Percentiles rank a stretch among this genome's conserved stretches.
These are phyloP conservation scores for Hypsizygus marmoreus DNA, from an alignment of 768 basidiomycete species.

Conservation along the genomic window DNA sequence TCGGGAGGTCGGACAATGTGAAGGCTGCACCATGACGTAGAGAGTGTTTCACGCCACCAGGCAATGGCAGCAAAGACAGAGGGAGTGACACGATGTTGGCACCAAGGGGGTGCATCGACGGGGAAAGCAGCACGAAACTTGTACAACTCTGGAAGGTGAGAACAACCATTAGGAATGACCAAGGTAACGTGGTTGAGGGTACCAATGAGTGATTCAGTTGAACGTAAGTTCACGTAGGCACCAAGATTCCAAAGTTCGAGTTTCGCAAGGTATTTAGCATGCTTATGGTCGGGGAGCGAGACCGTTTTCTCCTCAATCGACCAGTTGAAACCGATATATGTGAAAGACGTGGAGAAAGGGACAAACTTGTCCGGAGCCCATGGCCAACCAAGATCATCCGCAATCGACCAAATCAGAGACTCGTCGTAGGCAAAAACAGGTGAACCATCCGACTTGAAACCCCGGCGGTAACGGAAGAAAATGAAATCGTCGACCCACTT, in stretches of 20 bases:
- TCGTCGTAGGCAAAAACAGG: slow-evolving; percentile 19
- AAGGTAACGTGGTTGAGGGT: slow-evolving; percentile 38
- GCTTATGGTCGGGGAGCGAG: slow-evolving; percentile 30
- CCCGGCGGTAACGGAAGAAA: slow-evolving; percentile 25
- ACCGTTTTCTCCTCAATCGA: slow-evolving; percentile 28
- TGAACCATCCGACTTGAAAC: neutral
- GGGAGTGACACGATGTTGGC: slow-evolving; percentile 9
- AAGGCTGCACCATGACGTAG: slow-evolving; percentile 14
- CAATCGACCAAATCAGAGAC: slow-evolving; percentile 23
- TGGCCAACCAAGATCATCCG: slow-evolving; percentile 30
- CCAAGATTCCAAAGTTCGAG: slow-evolving; percentile 21
- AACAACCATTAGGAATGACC: slow-evolving; percentile 30
- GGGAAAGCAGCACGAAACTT: slow-evolving; percentile 27
- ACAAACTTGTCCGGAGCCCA: slow-evolving; percentile 33
- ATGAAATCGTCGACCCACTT: slow-evolving; percentile 42
- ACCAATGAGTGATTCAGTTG: slow-evolving; percentile 29
- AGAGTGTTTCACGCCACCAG: slow-evolving; percentile 26
- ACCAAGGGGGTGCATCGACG: slow-evolving; percentile 9
- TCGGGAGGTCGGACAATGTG: slow-evolving; percentile 14
- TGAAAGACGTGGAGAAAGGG: slow-evolving; percentile 28
- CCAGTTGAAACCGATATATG: slow-evolving; percentile 42
- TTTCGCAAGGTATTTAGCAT: slow-evolving; percentile 26
- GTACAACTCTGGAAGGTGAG: slow-evolving; percentile 28
- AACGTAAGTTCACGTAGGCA: slow-evolving; percentile 11
- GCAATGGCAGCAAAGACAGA: slow-evolving; percentile 19